Base-by-base conservation (phyloP, 495 filamentous ascomycete species). In the Talaromyces trachyspermus region DNA sequence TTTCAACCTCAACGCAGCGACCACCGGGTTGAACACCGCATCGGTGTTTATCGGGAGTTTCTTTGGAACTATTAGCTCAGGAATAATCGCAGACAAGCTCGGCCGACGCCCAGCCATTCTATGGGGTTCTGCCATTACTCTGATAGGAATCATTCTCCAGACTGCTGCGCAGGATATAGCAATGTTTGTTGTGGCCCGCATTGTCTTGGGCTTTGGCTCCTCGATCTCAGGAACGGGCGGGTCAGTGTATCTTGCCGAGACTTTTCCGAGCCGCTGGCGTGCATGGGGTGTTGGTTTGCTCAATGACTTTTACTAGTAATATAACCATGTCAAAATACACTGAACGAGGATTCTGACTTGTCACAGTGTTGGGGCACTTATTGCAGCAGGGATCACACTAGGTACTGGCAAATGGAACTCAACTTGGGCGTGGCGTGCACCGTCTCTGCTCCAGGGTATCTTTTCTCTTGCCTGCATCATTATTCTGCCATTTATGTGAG, bases 351-450 rank as follows among this genome's bases (percentile, higher is more conserved):
- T 15, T 1, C 39, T 42, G 12, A 42, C 29, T 12, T 46, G 15
- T 11, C 37, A 10, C 5, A 46, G 44, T 42, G 56, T 71, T 32
- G 70, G 70, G 0, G 65, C 66, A 2, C 49, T 76, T 6, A 61
- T 78, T 35, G 74, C 76, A 5, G 68, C 74, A 4, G 77, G 76
- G 36, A 52, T 78, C 33, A 68, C 70, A 9, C 68, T 76, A 25
- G 74, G 75, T 7, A 79, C 77, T 29, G 58, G 70, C 20, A 62
- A 66, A 46, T 62, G 69, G 62, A 48, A 62, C 36, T 72, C 59
- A 33, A 74, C 76, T 8, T 65, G 71, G 71, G 69, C 74, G 18
- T 80, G 77, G 77, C 63, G 77, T 41, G 54, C 74, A 7, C 76
- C 75, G 8, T 75, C 74, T n/a, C 57, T 79, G 2, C 55, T 79